Evolutionary conservation across 208 protist genomes (phyloP).

Genomic region (Leishmania lainsoni): DNA sequence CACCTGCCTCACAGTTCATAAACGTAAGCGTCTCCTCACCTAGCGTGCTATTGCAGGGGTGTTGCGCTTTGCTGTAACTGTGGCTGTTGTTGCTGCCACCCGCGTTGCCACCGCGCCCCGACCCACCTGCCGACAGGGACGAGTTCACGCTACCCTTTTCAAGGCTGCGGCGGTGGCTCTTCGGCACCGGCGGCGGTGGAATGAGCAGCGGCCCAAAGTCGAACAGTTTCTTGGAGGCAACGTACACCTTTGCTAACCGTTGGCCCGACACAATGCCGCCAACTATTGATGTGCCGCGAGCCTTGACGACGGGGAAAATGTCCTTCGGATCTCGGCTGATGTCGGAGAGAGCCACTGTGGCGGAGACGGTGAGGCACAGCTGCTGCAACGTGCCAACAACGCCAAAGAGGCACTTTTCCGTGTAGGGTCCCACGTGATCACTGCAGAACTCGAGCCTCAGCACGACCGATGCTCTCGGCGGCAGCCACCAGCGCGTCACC

Average conservation of each 20-base stretch:
- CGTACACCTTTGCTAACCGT: slow-evolving; percentile 63
- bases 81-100: not conserved
- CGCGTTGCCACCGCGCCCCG: not conserved
- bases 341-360: slow-evolving; percentile 74
- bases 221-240: slow-evolving; percentile 74
- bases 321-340: slow-evolving; percentile 83
- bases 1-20: slow-evolving; percentile 87
- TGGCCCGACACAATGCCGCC: not conserved
- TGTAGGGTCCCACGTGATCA: slow-evolving; percentile 44
- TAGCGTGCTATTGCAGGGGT: not conserved
- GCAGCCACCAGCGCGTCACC: slow-evolving; percentile 87
- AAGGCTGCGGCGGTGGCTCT: slow-evolving; percentile 44
- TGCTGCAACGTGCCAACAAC: slow-evolving; percentile 76
- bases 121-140: not conserved
- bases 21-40: slow-evolving; percentile 83
- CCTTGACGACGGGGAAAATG: slow-evolving; percentile 76
- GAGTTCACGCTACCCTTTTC: slow-evolving; percentile 11
- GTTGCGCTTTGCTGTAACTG: not conserved
- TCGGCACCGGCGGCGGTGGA: slow-evolving; percentile 29
- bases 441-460: slow-evolving; percentile 87
- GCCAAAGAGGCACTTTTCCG: slow-evolving; percentile 69
- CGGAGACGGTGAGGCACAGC: slow-evolving; percentile 52
- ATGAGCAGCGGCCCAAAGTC: slow-evolving; percentile 96
- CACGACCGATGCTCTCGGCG: slow-evolving; percentile 54
- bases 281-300: slow-evolving; percentile 28